A percentile compares a stretch with the other conserved stretches of the same genome.
phyloP scores from a whole-genome alignment of 768 basidiomycete genomes.

The Mycena haematopus region DNA sequence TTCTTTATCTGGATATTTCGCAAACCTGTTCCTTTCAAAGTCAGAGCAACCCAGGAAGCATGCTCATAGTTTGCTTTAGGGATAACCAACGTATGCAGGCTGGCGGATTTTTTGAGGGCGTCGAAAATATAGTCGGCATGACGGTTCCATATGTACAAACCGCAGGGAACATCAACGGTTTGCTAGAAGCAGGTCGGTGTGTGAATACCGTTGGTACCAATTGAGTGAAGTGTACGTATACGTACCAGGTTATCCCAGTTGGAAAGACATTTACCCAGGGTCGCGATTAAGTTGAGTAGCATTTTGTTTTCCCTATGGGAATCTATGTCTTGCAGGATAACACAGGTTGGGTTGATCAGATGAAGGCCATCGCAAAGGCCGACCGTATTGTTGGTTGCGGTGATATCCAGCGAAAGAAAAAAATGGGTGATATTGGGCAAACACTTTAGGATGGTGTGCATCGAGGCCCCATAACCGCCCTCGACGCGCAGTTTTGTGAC shows the following conservation, averaged over 20 bases:
- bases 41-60: background rate
- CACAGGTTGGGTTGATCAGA: conserved; percentile 10
- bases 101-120: background rate
- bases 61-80: background rate
- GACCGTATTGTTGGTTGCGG: background rate
- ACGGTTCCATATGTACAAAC: no score
- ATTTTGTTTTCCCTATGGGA: conserved; percentile 1
- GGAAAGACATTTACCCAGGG: background rate
- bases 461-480: conserved; percentile 29
- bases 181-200: background rate
- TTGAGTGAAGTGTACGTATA: background rate
- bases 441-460: conserved; percentile 11
- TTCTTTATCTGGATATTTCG: no score
- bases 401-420: conserved; percentile 5
- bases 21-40: no score
- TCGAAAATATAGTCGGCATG: background rate
- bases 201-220: background rate
- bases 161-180: conserved; percentile 9
- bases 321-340: conserved; percentile 9
- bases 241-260: conserved; percentile 19
- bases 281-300: conserved; percentile 5
- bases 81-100: conserved; percentile 2
- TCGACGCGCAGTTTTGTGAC: conserved; percentile 37
- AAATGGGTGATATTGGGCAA: conserved; percentile 24
- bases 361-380: conserved; percentile 21